Base-by-base conservation (phyloP, 192 early-diverging fungal species). In the Umbelopsis isabellina region DNA sequence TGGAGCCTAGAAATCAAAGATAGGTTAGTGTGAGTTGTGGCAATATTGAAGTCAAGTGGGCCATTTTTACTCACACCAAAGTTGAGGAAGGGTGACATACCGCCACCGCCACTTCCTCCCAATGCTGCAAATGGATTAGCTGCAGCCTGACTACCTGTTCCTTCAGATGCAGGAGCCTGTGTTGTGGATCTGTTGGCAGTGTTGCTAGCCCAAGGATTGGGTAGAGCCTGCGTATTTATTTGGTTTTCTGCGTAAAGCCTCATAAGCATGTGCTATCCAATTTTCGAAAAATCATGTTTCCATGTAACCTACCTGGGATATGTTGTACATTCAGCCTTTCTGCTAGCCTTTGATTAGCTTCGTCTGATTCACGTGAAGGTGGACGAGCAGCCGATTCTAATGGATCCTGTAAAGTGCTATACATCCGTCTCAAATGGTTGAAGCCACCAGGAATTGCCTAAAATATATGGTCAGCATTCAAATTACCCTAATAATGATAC, bases 361-460 rank as follows among this genome's bases (percentile, higher is more conserved):
- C 83, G 50, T 84, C 83, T n/a, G 78, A 79, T 41, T 80, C 75
- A 49, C 75, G 66, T 37, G 74, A 49, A 33, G 74, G 74, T n/a
- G 79, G 52, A 47, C 69, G 71, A 44, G 76, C 53, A 5, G 88
- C 82, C 10, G 88, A 83, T 15, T 85, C 88, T 70, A 86, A 76
- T 41, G 86, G 86, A 48, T 83, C 82, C 72, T 89, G 84, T 33
- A 89, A 51, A 33, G 79, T 82, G 47, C 78, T 80, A 68, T 88
- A 86, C 81, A 89, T 80, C 18, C 86, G 66, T 44, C 83, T 80
- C 35, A 89, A 76, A 75, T 87, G 86, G 66, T 89, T 87, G 65
- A 89, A 89, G 49, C 88, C 88, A 30, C 88, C 88, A 13, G 88
- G 88, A 50, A 89, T 79, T 61, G 85, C 84, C 76, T 78, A 55